Evolutionary conservation across 2,329 filamentous ascomycete species (phyloP), one percentile per base, ranked within the genome.

Genomic region (Phyllosticta citrichinensis): DNA sequence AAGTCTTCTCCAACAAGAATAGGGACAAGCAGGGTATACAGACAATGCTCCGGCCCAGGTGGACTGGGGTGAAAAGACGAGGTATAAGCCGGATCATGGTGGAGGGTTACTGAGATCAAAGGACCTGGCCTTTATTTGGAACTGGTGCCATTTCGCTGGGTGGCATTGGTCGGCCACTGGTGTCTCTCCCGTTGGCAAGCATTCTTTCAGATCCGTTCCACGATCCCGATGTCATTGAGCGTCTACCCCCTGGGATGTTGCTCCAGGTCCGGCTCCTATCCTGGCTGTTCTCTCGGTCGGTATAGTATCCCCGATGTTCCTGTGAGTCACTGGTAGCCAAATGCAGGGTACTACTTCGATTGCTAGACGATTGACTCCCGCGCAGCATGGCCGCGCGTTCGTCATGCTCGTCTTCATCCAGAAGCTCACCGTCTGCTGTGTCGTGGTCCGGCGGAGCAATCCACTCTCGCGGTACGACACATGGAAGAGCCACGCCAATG

Each of bases 391-490:
- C 79, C 62, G 80, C 80, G 66, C 77, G 77, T 75, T 85, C 86
- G 62, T 82, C 78, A 57, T 76, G 73, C 58, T 74, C 74, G 59
- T 80, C 79, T 58, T 80, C 80, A 47, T 85, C 82, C 60, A 91
- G 73, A 62, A 89, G 77, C 69, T 85, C 86, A 63, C 87, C 88
- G 63, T 90, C 87, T 35, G 83, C 85, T 17, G 82, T 86, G 63
- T 89, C 87, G 68, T 84, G 87, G 66, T 91, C 89, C 1, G 89
- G 89, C 56, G 89, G 86, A 54, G 87, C 83, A 64, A 94, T 84
- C 89, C 89, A 94, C 69, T 92, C 89, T 63, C 82, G 81, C 12
- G 90, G 90, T 55, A 95, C 89, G 20, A 95, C 82, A 71, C 90
- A 95, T 14, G 90, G 90, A 40, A 95, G 74, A 12, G 87, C 87